Evolutionary conservation across 306 rosid genomes (phyloP), one percentile per base, ranked within the genome.

Genomic region (Vicia faba): DNA sequence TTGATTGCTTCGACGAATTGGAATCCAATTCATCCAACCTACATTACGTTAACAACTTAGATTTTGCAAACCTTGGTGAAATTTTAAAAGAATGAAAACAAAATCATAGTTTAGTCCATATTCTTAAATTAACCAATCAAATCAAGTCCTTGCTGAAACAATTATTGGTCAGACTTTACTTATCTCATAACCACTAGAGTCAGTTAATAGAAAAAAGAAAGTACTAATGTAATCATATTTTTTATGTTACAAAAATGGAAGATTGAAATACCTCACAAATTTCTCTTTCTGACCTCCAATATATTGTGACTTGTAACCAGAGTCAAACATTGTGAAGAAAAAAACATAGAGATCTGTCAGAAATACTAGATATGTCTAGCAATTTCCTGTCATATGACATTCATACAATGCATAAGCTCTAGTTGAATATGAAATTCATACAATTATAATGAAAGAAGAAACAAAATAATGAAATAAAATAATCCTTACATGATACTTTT

Each of bases 21-120:
- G 96, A 83, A 66, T 84, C 87, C 65, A 75, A 51, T 40, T 86
- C 92, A 65, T 87, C 91, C 86, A 89, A 81, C 86, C 96, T 89
- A 61, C 82, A 83, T 35, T 35, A 61, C 61, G 38, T 56, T 54
- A 70, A 36, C 46, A 69, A 55, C 19, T 62, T 70, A 11, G 28
- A 57, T 14, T 61, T 53, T 36, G 33, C 7, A 15, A 20, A 46
- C 25, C 43, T 28, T 55, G n/a, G 19, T n/a, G 18, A 2, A 5
- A 73, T 5, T 25, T 25, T 3, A 40, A 8, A n/a, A 51, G 44
- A 73, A 41, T 18, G 54, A 23, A 49, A 72, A 11, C 11, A 25
- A 49, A 45, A 35, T 61, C 44, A 58, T 31, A 11, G 1, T 6
- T 29, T 28, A 8, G 26, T 16, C 55, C 55, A 49, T 49, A 49